Base-by-base conservation (phyloP, 2,329 filamentous ascomycete species). In the Epichloe coenophiala region DNA sequence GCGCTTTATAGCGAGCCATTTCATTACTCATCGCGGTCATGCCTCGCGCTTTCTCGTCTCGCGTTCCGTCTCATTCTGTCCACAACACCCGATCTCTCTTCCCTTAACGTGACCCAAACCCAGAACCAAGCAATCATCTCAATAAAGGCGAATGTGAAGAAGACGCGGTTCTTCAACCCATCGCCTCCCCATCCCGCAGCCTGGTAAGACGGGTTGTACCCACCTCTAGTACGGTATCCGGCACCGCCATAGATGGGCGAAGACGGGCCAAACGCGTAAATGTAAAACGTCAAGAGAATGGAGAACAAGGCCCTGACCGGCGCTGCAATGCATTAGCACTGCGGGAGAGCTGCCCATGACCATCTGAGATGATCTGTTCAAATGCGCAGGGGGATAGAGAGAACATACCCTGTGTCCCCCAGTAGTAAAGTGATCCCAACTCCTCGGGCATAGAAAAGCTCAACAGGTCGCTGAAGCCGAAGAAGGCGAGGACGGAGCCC, bases 91-190 rank as follows among this genome's bases (percentile, higher is more conserved):
- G 59, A 56, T n/a, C 69, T 61, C 70, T 88, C 84, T 60, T 88
- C 84, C 48, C 80, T 72, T 58, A 88, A 65, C 4, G 80, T 84
- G 33, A 83, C 74, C 74, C 81, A 88, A 23, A 80, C 81, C 89
- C 89, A 95, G 66, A 95, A 89, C 88, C 89, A 95, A 54, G 78
- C 77, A 57, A 88, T 73, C 64, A 88, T 79, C 71, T 96, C 90
- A 61, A 95, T 62, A 60, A 95, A 93, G 8, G 81, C 81, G 67
- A 88, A 93, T 0, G 85, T 82, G 63, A 96, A 94, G 40, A 95
- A 80, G 40, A 95, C 71, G 47, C 88, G 79, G 63, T 94, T 95
- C 71, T 90, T 88, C 59, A 95, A 67, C 23, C 78, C 77, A 55
- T 89, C 83, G 47, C 80, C 73, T 55, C 68, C 81, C 75, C 66